These are phyloP conservation scores for Polygonum aviculare DNA, from an alignment of 148 eudicot species.

Conservation along the genomic window DNA sequence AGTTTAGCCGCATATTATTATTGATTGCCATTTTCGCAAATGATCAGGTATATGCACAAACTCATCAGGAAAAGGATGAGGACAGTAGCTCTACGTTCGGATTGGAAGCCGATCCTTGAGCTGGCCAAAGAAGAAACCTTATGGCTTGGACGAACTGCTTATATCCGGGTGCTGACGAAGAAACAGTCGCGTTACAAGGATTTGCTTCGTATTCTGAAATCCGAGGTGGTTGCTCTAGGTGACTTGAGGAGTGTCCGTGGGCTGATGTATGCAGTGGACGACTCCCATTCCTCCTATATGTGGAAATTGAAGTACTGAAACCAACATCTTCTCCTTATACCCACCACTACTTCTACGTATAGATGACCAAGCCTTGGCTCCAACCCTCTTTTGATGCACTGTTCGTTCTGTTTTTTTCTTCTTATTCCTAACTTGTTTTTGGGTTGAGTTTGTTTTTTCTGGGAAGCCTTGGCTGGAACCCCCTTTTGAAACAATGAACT, in stretches of 20 bases:
- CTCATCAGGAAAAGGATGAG: conserved; percentile 56
- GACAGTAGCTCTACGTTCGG: conserved; percentile 9
- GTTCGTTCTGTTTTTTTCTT: too few species aligned
- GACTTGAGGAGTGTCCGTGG: conserved; percentile 20
- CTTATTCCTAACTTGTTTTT: too few species aligned
- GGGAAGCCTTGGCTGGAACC: not conserved
- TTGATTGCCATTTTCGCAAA: not conserved
- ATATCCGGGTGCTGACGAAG: conserved; percentile 37
- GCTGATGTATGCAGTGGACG: conserved; percentile 58
- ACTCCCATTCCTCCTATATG: conserved; percentile 48
- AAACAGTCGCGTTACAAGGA: conserved; percentile 51
- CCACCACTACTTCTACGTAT: too few species aligned
- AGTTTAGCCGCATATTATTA: not conserved
- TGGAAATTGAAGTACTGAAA: conserved; percentile 58
- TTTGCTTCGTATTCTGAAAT: conserved; percentile 35
- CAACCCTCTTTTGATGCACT: not conserved
- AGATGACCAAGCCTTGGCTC: not conserved
- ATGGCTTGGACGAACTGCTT: conserved; percentile 87
- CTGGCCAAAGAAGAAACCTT: conserved; percentile 39
- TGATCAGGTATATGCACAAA: conserved; percentile 57
- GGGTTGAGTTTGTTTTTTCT: not conserved
- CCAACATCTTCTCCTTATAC: not conserved
- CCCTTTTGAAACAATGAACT: not conserved
- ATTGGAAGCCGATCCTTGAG: conserved; percentile 27
- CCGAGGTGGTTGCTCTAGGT: conserved; percentile 26